A percentile compares a stretch with the other conserved stretches of the same genome.
These are phyloP conservation scores for Euphorbia celastroides DNA, from an alignment of 441 rosid genomes.

Conservation along the genomic window DNA sequence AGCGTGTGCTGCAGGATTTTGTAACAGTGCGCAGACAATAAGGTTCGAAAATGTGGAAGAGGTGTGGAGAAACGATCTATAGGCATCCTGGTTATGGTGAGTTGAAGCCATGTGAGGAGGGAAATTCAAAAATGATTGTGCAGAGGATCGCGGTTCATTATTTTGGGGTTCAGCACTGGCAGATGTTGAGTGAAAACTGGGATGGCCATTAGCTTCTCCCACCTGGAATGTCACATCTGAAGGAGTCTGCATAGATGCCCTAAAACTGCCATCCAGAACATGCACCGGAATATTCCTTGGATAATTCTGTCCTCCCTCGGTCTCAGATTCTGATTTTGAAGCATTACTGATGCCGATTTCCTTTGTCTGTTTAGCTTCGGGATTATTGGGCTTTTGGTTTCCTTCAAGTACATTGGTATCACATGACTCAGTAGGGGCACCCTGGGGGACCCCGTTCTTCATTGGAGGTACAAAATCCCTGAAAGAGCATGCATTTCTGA, in stretches of 20 bases:
- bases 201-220: constrained; percentile 43
- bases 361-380: constrained; percentile 40
- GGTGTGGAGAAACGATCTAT: constrained; percentile 58
- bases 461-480: constrained; percentile 45
- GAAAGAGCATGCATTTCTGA: constrained; percentile 37
- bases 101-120: constrained; percentile 43
- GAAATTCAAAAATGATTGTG: constrained; percentile 47
- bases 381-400: constrained; percentile 32
- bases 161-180: constrained; percentile 41
- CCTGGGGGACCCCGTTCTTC: constrained; percentile 39
- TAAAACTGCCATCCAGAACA: constrained; percentile 50
- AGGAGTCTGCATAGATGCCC: constrained; percentile 32
- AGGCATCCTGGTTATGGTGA: constrained; percentile 57
- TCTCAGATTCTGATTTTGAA: constrained; percentile 37
- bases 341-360: constrained; percentile 44
- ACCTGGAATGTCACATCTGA: constrained; percentile 26
- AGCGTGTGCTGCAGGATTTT: constrained; percentile 87
- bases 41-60: constrained; percentile 86
- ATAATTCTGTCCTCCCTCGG: constrained; percentile 48
- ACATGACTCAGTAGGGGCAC: constrained; percentile 24
- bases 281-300: constrained; percentile 67
- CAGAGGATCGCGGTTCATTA: constrained; percentile 35
- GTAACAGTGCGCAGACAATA: constrained; percentile 67
- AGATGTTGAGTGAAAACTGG: constrained; percentile 50
- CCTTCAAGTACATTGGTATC: constrained; percentile 27